Conservation (phyloP, 441 rosid genomes). For the Croton laevigatus region DNA sequence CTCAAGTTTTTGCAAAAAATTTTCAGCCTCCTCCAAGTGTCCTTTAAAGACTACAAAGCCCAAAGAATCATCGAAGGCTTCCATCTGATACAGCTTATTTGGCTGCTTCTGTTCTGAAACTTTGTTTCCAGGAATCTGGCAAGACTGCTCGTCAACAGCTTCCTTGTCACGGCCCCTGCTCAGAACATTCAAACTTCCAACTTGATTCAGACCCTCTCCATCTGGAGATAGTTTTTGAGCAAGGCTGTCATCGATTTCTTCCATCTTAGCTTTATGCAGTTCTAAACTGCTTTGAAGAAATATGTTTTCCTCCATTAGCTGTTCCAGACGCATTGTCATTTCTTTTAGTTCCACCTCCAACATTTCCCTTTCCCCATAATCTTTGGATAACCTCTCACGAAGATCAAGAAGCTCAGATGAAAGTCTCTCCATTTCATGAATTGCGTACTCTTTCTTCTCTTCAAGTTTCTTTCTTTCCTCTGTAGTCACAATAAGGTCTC, state of each 20-base stretch:
- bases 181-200: slow-evolving; percentile 26
- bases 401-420: slow-evolving; percentile 54
- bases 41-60: slow-evolving; percentile 47
- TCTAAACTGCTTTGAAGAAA: slow-evolving; percentile 48
- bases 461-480: slow-evolving; percentile 36
- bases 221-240: slow-evolving; percentile 25
- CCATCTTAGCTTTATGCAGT: slow-evolving; percentile 37
- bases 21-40: slow-evolving; percentile 58
- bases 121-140: slow-evolving; percentile 23
- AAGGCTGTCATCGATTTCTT: slow-evolving; percentile 36
- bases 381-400: slow-evolving; percentile 49
- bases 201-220: slow-evolving; percentile 33
- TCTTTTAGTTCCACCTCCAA: slow-evolving; percentile 52
- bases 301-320: slow-evolving; percentile 51
- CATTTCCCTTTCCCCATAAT: slow-evolving; percentile 38
- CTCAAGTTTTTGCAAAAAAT: slow-evolving; percentile 57
- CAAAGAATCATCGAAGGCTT: slow-evolving; percentile 38
- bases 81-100: slow-evolving; percentile 28
- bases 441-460: slow-evolving; percentile 27
- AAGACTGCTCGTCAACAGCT: slow-evolving; percentile 30
- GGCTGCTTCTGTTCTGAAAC: slow-evolving; percentile 23
- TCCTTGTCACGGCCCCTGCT: slow-evolving; percentile 28
- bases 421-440: slow-evolving; percentile 53
- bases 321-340: slow-evolving; percentile 44
- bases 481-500: slow-evolving; percentile 23